A percentile compares a stretch with the other conserved stretches of the same genome.
phyloP scores from a whole-genome alignment of 2,329 filamentous ascomycete species.

The Botrytis hyacinthi region DNA sequence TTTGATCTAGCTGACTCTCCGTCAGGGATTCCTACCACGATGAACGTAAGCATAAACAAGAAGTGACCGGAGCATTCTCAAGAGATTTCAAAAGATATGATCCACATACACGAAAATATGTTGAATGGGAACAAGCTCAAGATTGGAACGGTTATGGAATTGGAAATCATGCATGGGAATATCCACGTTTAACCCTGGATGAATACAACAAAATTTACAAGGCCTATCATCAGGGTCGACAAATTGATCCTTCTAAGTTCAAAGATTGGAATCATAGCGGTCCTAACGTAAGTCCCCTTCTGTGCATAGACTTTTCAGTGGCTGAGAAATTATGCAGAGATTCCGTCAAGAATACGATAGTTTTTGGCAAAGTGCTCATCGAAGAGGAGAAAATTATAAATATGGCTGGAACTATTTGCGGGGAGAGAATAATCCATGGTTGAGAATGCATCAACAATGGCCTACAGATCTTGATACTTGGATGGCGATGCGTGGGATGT shows the following conservation, averaged over 20 bases:
- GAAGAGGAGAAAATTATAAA: conserved; percentile 29
- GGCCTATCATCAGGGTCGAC: conserved; percentile 10
- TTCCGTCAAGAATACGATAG: conserved; percentile 32
- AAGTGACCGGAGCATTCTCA: conserved; percentile 19
- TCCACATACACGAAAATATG: conserved; percentile 33
- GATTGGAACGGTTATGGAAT: conserved; percentile 28
- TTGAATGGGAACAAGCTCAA: conserved; percentile 27
- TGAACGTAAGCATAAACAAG: neutral
- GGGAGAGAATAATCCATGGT: conserved; percentile 18
- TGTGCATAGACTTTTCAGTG: neutral
- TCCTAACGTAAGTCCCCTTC: conserved; percentile 29
- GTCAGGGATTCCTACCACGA: conserved; percentile 37
- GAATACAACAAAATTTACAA: conserved; percentile 28
- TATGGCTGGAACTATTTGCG: neutral
- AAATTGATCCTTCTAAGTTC: conserved; percentile 26
- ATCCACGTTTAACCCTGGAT: conserved; percentile 32
- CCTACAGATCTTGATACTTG: conserved; percentile 24
- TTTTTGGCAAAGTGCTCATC: conserved; percentile 37
- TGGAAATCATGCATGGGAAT: conserved; percentile 21
- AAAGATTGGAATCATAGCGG: conserved; percentile 33
- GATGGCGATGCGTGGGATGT: conserved; percentile 16
- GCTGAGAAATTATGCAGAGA: conserved; percentile 27
- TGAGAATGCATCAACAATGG: conserved; percentile 25
- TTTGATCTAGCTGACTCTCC: neutral
- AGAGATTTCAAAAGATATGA: conserved; percentile 34